Percentiles rank a stretch among this genome's conserved stretches.
Evolutionary conservation across 192 early-diverging fungal species (phyloP).

Genomic region (Phlyctochytrium bullatum): DNA sequence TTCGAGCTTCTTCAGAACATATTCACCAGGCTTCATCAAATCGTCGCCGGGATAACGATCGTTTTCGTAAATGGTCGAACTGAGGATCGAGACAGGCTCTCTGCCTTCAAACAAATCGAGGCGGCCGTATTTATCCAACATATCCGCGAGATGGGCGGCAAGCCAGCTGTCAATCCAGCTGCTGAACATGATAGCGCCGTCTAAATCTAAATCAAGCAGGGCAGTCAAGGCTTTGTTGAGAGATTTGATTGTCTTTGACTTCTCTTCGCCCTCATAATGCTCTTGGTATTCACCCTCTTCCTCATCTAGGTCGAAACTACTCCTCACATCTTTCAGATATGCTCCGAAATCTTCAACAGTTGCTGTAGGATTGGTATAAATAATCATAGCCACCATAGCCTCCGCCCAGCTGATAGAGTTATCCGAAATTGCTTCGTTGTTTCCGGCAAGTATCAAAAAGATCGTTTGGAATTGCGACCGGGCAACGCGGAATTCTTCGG

Average conservation of each 20-base stretch:
- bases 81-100: slow-evolving; percentile 32
- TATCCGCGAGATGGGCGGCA: slow-evolving; percentile 57
- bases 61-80: neutral
- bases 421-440: slow-evolving; percentile 12
- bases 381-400: slow-evolving; percentile 14
- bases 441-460: slow-evolving; percentile 21
- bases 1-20: slow-evolving; percentile 15
- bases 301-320: neutral
- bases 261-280: neutral
- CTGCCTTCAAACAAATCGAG: slow-evolving; percentile 40
- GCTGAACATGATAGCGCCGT: slow-evolving; percentile 14
- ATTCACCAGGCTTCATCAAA: too few species aligned
- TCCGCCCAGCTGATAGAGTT: slow-evolving; percentile 23
- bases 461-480: neutral
- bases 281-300: slow-evolving; percentile 3
- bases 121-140: slow-evolving; percentile 51
- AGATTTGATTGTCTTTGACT: neutral
- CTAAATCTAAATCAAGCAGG: slow-evolving; percentile 23
- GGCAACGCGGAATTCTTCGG: neutral
- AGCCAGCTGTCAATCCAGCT: slow-evolving; percentile 50
- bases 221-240: slow-evolving; percentile 3
- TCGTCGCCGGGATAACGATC: neutral
- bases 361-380: slow-evolving; percentile 18
- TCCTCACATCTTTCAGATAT: slow-evolving; percentile 5
- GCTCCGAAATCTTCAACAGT: slow-evolving; percentile 12